Evolutionary conservation across 129 eudicot genomes (phyloP).

Genomic region (Tagetes erecta): DNA sequence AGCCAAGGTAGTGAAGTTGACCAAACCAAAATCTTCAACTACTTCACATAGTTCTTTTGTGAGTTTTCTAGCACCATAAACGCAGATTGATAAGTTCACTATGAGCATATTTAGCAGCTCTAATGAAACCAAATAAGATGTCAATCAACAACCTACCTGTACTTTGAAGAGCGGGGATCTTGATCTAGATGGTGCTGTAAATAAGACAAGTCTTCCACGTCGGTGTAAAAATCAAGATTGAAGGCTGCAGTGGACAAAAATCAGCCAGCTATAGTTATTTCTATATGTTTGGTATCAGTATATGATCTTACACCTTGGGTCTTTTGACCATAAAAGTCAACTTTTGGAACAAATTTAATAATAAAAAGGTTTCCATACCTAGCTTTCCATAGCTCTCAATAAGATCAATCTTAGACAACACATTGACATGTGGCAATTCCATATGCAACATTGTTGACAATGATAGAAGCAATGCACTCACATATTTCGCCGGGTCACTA

Average conservation of each 20-base stretch:
- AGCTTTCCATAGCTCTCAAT: conserved; percentile 88
- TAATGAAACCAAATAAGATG: neutral
- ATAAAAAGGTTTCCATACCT: conserved; percentile 39
- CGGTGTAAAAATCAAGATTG: conserved; percentile 94
- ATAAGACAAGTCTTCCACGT: conserved; percentile 83
- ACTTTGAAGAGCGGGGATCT: conserved; percentile 90
- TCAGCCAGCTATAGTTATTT: neutral
- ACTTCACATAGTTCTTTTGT: conserved; percentile 94
- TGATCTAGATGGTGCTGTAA: conserved; percentile 69
- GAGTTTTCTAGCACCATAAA: conserved; percentile 58
- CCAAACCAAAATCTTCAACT: conserved; percentile 66
- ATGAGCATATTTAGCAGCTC: neutral
- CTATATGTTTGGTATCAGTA: neutral
- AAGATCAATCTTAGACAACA: conserved; percentile 84
- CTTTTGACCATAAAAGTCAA: conserved; percentile 18
- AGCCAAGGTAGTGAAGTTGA: conserved; percentile 82
- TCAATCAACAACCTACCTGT: conserved; percentile 45
- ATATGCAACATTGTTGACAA: conserved; percentile 86
- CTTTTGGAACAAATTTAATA: neutral
- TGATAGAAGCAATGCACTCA: conserved; percentile 87
- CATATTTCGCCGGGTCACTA: conserved; percentile 87
- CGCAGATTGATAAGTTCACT: conserved; percentile 5
- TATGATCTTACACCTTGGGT: neutral
- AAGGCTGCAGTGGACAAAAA: conserved; percentile 56
- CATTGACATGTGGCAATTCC: conserved; percentile 81